phyloP scores from a whole-genome alignment of 352 stramenopile genomes.

The Pythium coloratum region DNA sequence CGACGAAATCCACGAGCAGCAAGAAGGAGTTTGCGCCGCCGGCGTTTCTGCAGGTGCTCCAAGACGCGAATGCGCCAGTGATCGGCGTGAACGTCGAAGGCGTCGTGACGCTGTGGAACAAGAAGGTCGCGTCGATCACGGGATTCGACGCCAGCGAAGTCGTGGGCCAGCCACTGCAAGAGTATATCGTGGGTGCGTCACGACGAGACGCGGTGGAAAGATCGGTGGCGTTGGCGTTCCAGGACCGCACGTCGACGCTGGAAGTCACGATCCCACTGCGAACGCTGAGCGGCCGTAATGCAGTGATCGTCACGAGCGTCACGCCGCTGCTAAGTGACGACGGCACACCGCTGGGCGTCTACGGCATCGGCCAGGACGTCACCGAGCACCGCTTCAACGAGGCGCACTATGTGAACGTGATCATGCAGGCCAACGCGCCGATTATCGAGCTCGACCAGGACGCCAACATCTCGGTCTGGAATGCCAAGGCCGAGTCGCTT shows the following conservation, averaged over 20 bases:
- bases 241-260: conserved; percentile 37
- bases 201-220: conserved; percentile 35
- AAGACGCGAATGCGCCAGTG: conserved; percentile 68
- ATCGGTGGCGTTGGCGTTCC: conserved; percentile 31
- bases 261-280: conserved; percentile 39
- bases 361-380: conserved; percentile 60
- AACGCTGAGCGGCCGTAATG: conserved; percentile 43
- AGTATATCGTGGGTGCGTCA: conserved; percentile 38
- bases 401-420: conserved; percentile 62
- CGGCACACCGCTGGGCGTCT: conserved; percentile 47
- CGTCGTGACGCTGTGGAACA: conserved; percentile 69
- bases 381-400: conserved; percentile 56
- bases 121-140: conserved; percentile 52
- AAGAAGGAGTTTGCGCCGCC: conserved; percentile 14
- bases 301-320: conserved; percentile 54
- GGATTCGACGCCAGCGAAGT: conserved; percentile 44
- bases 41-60: conserved; percentile 41
- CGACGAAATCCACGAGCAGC: conserved; percentile 15
- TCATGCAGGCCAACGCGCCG: conserved; percentile 76
- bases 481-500: conserved; percentile 54
- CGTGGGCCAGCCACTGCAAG: conserved; percentile 39
- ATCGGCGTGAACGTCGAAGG: conserved; percentile 55
- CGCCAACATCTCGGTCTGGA: conserved; percentile 72
- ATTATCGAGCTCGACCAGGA: conserved; percentile 82
- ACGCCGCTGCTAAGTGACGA: conserved; percentile 46